Percentiles rank a stretch among this genome's conserved stretches.
Evolutionary conservation across 192 early-diverging fungal genomes (phyloP).

Genomic region (Thamnidium elegans): DNA sequence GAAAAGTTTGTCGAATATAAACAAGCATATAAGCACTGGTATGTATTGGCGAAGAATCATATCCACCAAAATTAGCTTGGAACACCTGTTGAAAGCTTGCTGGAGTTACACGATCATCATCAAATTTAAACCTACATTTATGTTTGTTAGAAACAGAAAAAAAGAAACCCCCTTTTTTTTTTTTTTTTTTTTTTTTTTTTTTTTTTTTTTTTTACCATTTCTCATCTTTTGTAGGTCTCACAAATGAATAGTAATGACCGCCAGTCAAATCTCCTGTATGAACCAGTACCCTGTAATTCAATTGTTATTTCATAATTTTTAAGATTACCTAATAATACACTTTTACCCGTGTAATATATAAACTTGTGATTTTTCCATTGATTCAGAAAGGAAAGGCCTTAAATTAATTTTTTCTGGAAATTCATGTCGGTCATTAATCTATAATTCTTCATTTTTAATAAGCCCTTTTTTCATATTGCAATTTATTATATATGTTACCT

Average conservation of each 20-base stretch:
- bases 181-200: no score
- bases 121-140: conserved; percentile 70
- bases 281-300: conserved; percentile 69
- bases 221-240: conserved; percentile 74
- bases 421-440: conserved; percentile 95
- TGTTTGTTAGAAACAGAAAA: background rate
- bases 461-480: background rate
- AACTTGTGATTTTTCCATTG: conserved; percentile 54
- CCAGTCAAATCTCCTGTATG: conserved; percentile 91
- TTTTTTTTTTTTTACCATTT: no score
- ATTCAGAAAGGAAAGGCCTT: conserved; percentile 68
- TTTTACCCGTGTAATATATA: conserved; percentile 73
- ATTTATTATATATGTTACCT: conserved; percentile 12
- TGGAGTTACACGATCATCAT: conserved; percentile 91
- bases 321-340: background rate
- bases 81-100: conserved; percentile 79
- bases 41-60: conserved; percentile 32
- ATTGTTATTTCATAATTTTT: background rate
- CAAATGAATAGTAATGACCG: conserved; percentile 92
- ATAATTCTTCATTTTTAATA: background rate
- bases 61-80: conserved; percentile 94
- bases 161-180: background rate
- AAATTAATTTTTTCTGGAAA: conserved; percentile 87
- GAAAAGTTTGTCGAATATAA: conserved; percentile 79
- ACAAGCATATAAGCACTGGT: conserved; percentile 98